phyloP scores from a whole-genome alignment of 306 rosid species.

The Astragalus glycyphyllos region DNA sequence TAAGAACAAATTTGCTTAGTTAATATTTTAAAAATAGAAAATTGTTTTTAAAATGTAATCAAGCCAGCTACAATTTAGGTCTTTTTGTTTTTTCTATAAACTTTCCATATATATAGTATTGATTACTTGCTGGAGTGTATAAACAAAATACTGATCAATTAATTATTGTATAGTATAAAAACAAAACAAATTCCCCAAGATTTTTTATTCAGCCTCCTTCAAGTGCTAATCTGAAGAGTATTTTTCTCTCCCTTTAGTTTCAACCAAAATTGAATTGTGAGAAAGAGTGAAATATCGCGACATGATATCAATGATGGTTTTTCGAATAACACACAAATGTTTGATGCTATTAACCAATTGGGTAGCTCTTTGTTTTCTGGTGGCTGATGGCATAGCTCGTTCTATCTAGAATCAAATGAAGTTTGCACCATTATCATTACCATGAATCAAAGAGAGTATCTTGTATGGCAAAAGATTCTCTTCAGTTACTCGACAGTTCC shows the following conservation, averaged over 20 bases:
- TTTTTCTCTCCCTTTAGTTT: background rate
- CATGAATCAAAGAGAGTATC: background rate
- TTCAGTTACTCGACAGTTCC: too few species aligned
- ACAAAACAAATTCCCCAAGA: background rate
- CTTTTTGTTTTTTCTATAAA: too few species aligned
- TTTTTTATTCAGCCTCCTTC: background rate
- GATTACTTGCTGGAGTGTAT: too few species aligned
- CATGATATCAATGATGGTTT: conserved; percentile 24
- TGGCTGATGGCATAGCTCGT: conserved; percentile 22
- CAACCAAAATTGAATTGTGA: background rate
- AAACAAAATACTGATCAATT: background rate
- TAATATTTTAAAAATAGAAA: too few species aligned
- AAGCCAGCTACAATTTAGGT: too few species aligned
- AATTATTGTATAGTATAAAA: background rate
- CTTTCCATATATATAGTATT: too few species aligned
- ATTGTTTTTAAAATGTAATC: too few species aligned
- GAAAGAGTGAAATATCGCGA: conserved; percentile 9
- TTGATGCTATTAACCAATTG: background rate
- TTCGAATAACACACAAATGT: background rate
- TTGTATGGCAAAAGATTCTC: too few species aligned
- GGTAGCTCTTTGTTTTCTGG: background rate
- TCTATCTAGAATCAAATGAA: background rate
- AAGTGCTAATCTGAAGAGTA: background rate
- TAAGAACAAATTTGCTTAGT: too few species aligned
- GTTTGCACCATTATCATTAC: background rate